Evolutionary conservation across 768 basidiomycete genomes (phyloP).

Genomic region (Austroboletus eburneus): DNA sequence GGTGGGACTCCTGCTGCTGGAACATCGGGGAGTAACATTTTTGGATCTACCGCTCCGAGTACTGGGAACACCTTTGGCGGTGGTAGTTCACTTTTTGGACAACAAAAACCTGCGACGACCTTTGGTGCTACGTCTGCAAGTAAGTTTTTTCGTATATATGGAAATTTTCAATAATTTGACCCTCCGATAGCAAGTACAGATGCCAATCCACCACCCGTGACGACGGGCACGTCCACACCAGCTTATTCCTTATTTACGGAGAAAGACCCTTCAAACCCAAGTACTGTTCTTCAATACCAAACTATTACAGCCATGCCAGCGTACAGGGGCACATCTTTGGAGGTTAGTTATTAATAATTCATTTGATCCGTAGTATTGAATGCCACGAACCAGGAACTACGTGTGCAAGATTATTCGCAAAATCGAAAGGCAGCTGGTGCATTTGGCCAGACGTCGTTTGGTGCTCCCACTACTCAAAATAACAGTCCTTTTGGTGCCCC

Average conservation of each 20-base stretch:
- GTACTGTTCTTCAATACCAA: constrained; percentile 65
- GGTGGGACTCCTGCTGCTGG: constrained; percentile 30
- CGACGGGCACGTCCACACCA: constrained; percentile 68
- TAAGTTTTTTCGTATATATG: constrained; percentile 9
- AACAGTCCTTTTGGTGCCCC: constrained; percentile 25
- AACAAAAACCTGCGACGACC: constrained; percentile 42
- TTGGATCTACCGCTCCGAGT: constrained; percentile 31
- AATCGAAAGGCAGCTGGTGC: constrained; percentile 66
- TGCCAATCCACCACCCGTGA: constrained; percentile 46
- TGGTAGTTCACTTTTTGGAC: constrained; percentile 56
- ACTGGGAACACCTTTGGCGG: constrained; percentile 40
- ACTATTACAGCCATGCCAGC: constrained; percentile 76
- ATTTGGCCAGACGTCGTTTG: constrained; percentile 48
- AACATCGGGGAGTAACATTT: constrained; percentile 31
- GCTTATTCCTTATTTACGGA: constrained; percentile 56
- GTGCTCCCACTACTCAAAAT: constrained; percentile 24
- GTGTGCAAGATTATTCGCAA: constrained; percentile 71
- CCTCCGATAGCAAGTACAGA: constrained; percentile 32
- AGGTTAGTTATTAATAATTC: constrained; percentile 40
- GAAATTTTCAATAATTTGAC: constrained; percentile 8
- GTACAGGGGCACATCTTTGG: constrained; percentile 75
- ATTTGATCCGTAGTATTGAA: neutral
- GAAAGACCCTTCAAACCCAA: constrained; percentile 54
- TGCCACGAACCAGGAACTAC: constrained; percentile 52
- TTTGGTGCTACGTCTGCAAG: constrained; percentile 40